phyloP scores from a whole-genome alignment of 768 basidiomycete genomes.

The Pulveroboletus ravenelii region DNA sequence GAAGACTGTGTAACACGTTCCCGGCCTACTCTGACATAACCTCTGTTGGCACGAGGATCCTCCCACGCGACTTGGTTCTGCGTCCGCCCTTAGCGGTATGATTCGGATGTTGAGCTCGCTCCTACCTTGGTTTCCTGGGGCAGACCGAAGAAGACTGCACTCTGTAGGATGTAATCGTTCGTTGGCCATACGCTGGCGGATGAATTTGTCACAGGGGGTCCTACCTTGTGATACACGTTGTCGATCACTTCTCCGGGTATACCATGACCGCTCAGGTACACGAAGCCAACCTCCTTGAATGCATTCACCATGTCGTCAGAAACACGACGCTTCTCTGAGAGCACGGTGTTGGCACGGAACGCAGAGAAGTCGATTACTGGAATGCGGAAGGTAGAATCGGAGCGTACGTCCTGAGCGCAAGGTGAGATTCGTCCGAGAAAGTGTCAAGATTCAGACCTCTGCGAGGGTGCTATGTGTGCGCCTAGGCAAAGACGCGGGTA shows the following conservation, averaged over 20 bases:
- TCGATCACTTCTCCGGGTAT: slow-evolving; percentile 54
- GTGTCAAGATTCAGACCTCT: slow-evolving; percentile 13
- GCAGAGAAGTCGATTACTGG: slow-evolving; percentile 77
- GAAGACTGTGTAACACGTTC: slow-evolving; percentile 77
- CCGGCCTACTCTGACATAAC: slow-evolving; percentile 75
- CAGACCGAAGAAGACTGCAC: slow-evolving; percentile 68
- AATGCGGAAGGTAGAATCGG: slow-evolving; percentile 49
- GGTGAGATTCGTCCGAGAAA: slow-evolving; percentile 4
- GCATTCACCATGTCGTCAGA: slow-evolving; percentile 69
- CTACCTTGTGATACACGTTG: slow-evolving; percentile 62
- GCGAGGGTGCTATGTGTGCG: slow-evolving; percentile 23
- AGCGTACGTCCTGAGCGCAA: slow-evolving; percentile 30
- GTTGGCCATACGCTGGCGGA: neutral
- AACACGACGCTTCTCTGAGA: slow-evolving; percentile 52
- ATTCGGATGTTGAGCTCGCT: neutral
- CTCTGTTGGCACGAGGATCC: slow-evolving; percentile 80
- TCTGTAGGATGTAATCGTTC: slow-evolving; percentile 39
- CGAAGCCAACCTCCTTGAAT: slow-evolving; percentile 76
- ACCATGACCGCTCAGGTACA: slow-evolving; percentile 74
- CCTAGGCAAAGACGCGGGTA: slow-evolving; percentile 1
- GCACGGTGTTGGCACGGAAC: slow-evolving; percentile 49
- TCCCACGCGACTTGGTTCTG: slow-evolving; percentile 72
- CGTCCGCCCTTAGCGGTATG: neutral
- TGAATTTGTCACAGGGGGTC: slow-evolving; percentile 5
- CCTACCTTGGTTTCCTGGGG: slow-evolving; percentile 57